Evolutionary conservation across 345 rosid genomes (phyloP).

Genomic region (Camelina sativa): DNA sequence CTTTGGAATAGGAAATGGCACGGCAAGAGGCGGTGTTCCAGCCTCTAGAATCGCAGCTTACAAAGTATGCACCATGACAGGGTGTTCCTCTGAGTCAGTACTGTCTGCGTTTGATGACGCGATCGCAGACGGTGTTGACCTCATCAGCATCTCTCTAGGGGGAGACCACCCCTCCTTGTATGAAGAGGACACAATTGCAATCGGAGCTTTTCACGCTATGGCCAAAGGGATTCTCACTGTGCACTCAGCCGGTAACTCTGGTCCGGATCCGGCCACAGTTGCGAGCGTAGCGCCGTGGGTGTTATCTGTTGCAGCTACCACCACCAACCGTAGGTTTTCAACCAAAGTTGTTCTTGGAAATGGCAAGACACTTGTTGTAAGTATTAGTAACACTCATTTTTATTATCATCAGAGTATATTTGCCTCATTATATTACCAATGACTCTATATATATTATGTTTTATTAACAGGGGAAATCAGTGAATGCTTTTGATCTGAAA

Average conservation of each 20-base stretch:
- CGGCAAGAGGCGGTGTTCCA: conserved; percentile 59
- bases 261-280: neutral
- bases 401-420: conserved; percentile 2
- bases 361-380: conserved; percentile 47
- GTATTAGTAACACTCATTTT: conserved; percentile 25
- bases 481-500: conserved; percentile 38
- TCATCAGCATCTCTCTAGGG: conserved; percentile 48
- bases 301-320: conserved; percentile 55
- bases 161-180: fast-evolving
- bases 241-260: conserved; percentile 49
- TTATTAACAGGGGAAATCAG: conserved; percentile 43
- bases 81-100: neutral
- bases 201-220: conserved; percentile 62
- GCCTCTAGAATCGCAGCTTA: conserved; percentile 59
- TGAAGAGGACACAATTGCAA: conserved; percentile 31
- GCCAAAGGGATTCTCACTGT: conserved; percentile 54
- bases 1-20: conserved; percentile 53
- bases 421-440: conserved; percentile 4
- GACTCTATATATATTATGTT: too few species aligned
- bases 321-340: conserved; percentile 47
- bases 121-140: conserved; percentile 66
- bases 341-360: conserved; percentile 51
- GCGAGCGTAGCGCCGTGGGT: conserved; percentile 52
- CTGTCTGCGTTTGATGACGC: conserved; percentile 69
- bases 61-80: conserved; percentile 20